Evolutionary conservation across 2,329 filamentous ascomycete genomes (phyloP), one percentile per base, ranked within the genome.

Genomic region (Xylariaceae sp.): DNA sequence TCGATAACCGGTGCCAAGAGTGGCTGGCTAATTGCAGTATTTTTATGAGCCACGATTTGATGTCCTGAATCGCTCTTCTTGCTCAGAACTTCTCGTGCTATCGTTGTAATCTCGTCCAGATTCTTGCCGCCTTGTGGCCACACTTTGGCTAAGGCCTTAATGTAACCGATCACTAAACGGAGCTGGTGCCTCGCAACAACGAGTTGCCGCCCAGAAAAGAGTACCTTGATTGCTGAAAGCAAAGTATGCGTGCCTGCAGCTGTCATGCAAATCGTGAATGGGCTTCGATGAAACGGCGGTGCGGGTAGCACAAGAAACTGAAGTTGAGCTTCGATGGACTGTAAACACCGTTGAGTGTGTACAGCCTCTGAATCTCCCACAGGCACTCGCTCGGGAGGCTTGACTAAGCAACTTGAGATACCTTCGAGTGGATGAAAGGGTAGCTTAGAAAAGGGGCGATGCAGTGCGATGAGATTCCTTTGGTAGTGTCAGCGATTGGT

Each of bases 251-350:
- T 55, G 19, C 52, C 55, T 12, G 58, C 54, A 9, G 56, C 54
- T 6, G 56, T 61, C 58, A 61, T 61, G 47, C 58, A 61, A 13
- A 61, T 53, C 0, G 58, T 61, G 29, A 61, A 61, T 2, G 58
- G 58, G 43, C 54, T 55, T 8, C 56, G 56, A 16, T 40, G 39
- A 22, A 53, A 41, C 2, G 54, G 58, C 45, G 50, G 51, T 18
- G 55, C 54, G 2, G 58, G 58, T 16, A 61, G 19, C 9, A 58
- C 56, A 16, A 61, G 50, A 12, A 61, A 42, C 9, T 29, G 51
- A 4, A 61, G 51, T 13, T 61, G 58, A 0, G 56, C 58, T 37
- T 59, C 56, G 36, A 61, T 53, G 22, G 58, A 59, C 19, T 56
- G 53, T 10, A 61, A 52, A 47, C 58, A 61, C 8, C 58, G 50